phyloP scores from a whole-genome alignment of 2,329 filamentous ascomycete species.

The Peltaster fructicola region DNA sequence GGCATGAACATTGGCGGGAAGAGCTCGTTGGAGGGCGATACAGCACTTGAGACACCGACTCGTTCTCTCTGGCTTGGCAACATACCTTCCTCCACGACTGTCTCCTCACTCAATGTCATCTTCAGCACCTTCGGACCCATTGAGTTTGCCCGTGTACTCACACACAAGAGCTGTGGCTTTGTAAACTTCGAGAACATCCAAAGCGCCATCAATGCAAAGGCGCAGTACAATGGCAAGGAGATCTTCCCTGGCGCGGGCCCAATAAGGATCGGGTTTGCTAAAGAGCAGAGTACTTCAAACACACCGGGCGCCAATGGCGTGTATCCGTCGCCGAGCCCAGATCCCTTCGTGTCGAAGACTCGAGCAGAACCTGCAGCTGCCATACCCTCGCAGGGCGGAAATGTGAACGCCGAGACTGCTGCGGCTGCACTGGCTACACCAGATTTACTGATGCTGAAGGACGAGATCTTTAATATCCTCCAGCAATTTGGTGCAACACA shows the following conservation, averaged over 20 bases:
- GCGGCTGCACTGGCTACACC: constrained; percentile 47
- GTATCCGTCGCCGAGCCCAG: constrained; percentile 82
- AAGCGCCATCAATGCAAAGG: constrained; percentile 77
- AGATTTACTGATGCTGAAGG: constrained; percentile 57
- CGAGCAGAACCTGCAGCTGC: constrained; percentile 23
- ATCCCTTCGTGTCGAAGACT: constrained; percentile 42
- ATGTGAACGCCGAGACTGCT: constrained; percentile 27
- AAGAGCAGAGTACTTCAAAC: constrained; percentile 74
- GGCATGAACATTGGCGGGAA: constrained; percentile 57
- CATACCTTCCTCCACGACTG: constrained; percentile 91
- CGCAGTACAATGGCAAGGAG: constrained; percentile 82
- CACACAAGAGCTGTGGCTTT: constrained; percentile 97
- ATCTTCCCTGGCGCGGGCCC: constrained; percentile 95
- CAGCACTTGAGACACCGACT: constrained; percentile 67
- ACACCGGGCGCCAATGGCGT: constrained; percentile 76
- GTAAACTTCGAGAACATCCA: constrained; percentile 92
- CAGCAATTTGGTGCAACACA: constrained; percentile 71
- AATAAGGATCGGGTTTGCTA: constrained; percentile 91
- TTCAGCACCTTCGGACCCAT: constrained; percentile 89
- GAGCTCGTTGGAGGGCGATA: constrained; percentile 36
- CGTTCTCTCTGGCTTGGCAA: constrained; percentile 93
- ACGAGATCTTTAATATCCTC: constrained; percentile 72
- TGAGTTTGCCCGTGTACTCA: constrained; percentile 78
- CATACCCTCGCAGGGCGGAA: constrained; percentile 12
- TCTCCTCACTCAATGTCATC: constrained; percentile 84